Conservation (phyloP, 2,329 filamentous ascomycete genomes). For the Hirsutella rhossiliensis region DNA sequence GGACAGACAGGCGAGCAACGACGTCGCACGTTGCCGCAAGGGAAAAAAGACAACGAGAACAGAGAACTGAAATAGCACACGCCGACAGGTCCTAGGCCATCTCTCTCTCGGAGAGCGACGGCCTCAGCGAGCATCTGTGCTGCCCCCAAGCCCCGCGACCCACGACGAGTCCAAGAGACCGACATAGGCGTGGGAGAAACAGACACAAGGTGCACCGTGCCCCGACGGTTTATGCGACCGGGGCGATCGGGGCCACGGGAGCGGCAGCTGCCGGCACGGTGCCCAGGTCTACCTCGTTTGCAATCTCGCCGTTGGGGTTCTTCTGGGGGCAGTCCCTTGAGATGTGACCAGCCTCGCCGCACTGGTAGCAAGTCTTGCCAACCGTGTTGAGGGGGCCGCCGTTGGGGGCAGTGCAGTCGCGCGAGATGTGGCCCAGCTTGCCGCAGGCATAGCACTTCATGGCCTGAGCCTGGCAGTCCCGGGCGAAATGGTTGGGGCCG, state of each 20-base stretch:
- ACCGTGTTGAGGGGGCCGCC: conserved; percentile 90
- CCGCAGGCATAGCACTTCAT: conserved; percentile 99
- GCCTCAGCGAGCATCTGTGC: conserved; percentile 5
- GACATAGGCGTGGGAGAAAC: neutral
- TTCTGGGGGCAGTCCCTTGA: conserved; percentile 85
- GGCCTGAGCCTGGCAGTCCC: conserved; percentile 94
- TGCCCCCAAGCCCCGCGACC: neutral
- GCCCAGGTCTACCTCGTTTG: conserved; percentile 29
- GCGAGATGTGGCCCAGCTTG: conserved; percentile 86
- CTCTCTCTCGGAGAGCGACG: neutral
- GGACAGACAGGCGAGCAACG: conserved; percentile 1
- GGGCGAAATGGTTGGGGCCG: conserved; percentile 93
- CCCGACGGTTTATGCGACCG: conserved; percentile 20
- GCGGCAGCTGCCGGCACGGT: conserved; percentile 29
- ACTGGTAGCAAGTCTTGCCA: conserved; percentile 98
- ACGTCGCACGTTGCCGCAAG: neutral
- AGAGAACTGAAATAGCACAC: neutral
- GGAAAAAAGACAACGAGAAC: neutral
- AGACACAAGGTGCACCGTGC: conserved; percentile 2
- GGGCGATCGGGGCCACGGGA: conserved; percentile 32
- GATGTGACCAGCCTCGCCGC: conserved; percentile 90
- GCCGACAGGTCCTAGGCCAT: neutral
- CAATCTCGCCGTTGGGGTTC: conserved; percentile 39
- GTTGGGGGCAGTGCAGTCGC: conserved; percentile 92
- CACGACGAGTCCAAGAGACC: neutral